Evolutionary conservation across 306 rosid genomes (phyloP), one percentile per base, ranked within the genome.

Genomic region (Abrus pulchellus): DNA sequence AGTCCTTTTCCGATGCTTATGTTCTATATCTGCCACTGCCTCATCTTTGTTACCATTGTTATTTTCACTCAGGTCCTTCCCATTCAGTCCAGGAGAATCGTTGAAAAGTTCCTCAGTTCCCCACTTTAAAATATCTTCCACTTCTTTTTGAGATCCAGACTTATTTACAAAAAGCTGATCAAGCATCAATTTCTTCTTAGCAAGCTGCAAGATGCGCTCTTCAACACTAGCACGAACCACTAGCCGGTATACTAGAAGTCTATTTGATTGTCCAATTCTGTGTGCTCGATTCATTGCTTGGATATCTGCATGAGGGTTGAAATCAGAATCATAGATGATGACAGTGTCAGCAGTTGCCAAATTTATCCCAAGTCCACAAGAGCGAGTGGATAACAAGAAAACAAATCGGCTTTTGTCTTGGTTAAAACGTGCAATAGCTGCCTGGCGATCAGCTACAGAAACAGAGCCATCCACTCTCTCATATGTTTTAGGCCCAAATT

Each of bases 211-310:
- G 84, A 96, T 96, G 53, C 99, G 98, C 86, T 96, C 99, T 90
- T 96, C 99, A 49, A 96, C 99, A 48, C 99, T 96, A 61, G 99
- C 99, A 78, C 97, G 98, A 80, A 96, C 99, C 71, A 96, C 98
- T 77, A 96, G 99, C 76, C 99, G 90, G 82, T 96, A 96, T 40
- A 96, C 99, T 87, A 96, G 75, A 77, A 96, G 99, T 80, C 98
- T 94, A 9, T 96, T 96, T 75, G 99, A 96, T 80, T 96, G 99
- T 68, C 99, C 99, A 85, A 96, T 96, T 83, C 99, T 94, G 85
- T 96, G 99, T 50, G 99, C 99, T 44, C 99, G 97, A 84, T 96
- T 96, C 99, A 96, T 96, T 72, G 99, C 99, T 85, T 96, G 99
- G 84, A 96, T 96, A 87, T 96, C 99, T 72, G 99, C 99, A 89